Evolutionary conservation across 495 filamentous ascomycete species (phyloP).

Genomic region (Geoglossum glabrum): DNA sequence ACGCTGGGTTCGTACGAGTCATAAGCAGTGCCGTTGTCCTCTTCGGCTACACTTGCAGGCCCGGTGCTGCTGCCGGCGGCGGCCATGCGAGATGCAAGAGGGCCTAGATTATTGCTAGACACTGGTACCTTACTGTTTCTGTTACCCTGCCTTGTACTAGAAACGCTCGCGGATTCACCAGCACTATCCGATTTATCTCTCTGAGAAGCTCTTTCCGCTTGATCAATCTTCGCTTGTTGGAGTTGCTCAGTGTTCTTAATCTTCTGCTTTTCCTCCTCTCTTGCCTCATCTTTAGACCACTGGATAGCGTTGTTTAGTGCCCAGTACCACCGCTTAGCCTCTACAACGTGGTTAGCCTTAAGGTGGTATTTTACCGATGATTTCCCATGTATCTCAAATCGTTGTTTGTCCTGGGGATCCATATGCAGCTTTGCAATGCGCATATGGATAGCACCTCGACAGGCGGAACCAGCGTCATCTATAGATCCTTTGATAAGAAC

Average conservation of each 20-base stretch:
- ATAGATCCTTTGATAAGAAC: conserved; percentile 3
- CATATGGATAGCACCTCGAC: conserved; percentile 97
- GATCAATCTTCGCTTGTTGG: conserved; percentile 50
- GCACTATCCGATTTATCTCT: conserved; percentile 12
- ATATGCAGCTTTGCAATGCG: conserved; percentile 83
- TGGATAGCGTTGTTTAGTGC: conserved; percentile 96
- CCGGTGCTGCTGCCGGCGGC: conserved; percentile 22
- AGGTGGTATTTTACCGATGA: conserved; percentile 97
- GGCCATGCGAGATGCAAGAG: conserved; percentile 31
- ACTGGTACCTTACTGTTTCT: neutral
- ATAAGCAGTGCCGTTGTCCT: conserved; percentile 32
- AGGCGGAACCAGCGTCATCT: conserved; percentile 84
- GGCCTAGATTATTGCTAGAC: conserved; percentile 19
- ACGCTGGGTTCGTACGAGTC: conserved; percentile 39
- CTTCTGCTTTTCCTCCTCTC: conserved; percentile 60
- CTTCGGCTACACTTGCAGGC: conserved; percentile 25
- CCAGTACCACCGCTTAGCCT: conserved; percentile 93
- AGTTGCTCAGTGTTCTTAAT: conserved; percentile 54
- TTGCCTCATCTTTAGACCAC: conserved; percentile 92
- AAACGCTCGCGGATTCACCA: conserved; percentile 30
- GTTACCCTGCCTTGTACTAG: conserved; percentile 24
- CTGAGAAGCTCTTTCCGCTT: conserved; percentile 24
- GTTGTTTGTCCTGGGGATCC: conserved; percentile 90
- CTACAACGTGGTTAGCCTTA: conserved; percentile 88
- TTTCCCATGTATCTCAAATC: conserved; percentile 93